Base-by-base conservation (phyloP, 768 basidiomycete species). In the Dictyophora rubrovolvata region DNA sequence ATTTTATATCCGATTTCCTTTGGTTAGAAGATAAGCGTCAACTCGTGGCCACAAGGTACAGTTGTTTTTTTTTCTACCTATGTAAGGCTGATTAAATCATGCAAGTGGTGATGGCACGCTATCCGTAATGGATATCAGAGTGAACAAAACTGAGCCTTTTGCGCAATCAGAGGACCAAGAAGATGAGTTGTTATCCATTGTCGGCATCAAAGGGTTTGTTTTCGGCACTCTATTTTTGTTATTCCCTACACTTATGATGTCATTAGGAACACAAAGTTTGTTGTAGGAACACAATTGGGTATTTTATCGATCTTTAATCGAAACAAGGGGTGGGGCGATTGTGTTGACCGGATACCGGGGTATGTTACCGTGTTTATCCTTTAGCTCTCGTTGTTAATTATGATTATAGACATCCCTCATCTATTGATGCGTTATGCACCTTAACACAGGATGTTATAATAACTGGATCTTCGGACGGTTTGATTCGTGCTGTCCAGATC, bases 81-180 rank as follows among this genome's bases (percentile, higher is more conserved):
- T 56, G 11, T 33, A 14, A 51, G 35, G 53, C 53, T 17, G 35
- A 52, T 47, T 28, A 20, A 34, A n/a, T 5, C 50, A 48, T 33
- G 22, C 48, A 63, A 97, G 94, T 63, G 94, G 90, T 42, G 94
- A 97, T 70, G 93, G 92, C 1, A 92, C 92, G 14, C 74, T 97
- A 52, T 94, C 92, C 18, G 93, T 95, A 48, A 84, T 94, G 68
- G 94, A 97, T 65, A 81, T 94, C 22, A 83, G 93, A 60, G 84
- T 89, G 17, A 92, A 85, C 64, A 89, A 89, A 65, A 62, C 77
- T 12, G 81, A 86, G 53, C 89, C 90, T 1, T 72, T 89, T 60
- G 86, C 86, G 1, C 87, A 93, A 56, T 95, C 92, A 16, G 93
- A 95, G 68, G 90, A 95, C 73, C 94, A 97, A 69, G 94, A 96